A percentile compares a stretch with the other conserved stretches of the same genome.
Evolutionary conservation across 331 rosid species (phyloP).

Genomic region (Telfairia occidentalis): DNA sequence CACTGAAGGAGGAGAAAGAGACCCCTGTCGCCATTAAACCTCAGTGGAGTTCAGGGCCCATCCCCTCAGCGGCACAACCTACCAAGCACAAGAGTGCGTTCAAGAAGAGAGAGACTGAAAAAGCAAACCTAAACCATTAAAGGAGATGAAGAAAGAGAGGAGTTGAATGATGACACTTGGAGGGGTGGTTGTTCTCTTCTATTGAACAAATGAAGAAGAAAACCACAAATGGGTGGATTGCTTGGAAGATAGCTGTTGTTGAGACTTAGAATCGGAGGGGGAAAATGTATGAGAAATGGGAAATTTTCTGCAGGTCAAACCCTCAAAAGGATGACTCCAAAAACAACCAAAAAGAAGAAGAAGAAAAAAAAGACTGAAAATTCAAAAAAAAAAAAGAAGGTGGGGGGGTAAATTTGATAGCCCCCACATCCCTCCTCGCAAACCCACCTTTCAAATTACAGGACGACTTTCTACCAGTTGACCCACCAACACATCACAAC

Average conservation of each 20-base stretch:
- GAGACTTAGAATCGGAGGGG: conserved; percentile 11
- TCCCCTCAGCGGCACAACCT: conserved; percentile 66
- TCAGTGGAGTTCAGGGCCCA: conserved; percentile 98
- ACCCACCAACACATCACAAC: conserved; percentile 11
- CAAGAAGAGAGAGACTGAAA: conserved; percentile 19
- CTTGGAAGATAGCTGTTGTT: conserved; percentile 54
- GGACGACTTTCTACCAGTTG: conserved; percentile 13
- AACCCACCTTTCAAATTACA: conserved; percentile 8
- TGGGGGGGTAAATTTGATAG: not conserved
- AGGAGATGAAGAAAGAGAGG: conserved; percentile 23
- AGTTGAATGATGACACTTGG: conserved; percentile 29
- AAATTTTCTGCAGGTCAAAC: conserved; percentile 10
- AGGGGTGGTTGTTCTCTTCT: conserved; percentile 27
- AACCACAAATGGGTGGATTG: conserved; percentile 24
- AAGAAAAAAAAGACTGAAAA: not conserved
- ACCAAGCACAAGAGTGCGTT: conserved; percentile 75
- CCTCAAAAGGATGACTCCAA: conserved; percentile 11
- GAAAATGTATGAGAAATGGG: conserved; percentile 13
- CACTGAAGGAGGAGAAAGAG: conserved; percentile 51
- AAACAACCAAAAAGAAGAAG: not conserved
- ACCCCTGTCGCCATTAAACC: conserved; percentile 43
- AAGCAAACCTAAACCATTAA: conserved; percentile 55
- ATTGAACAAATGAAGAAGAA: conserved; percentile 31
- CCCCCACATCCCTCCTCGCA: not conserved
- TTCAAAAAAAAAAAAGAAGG: not conserved